Conservation (phyloP, 768 basidiomycete species). For the Scleroderma bovista region DNA sequence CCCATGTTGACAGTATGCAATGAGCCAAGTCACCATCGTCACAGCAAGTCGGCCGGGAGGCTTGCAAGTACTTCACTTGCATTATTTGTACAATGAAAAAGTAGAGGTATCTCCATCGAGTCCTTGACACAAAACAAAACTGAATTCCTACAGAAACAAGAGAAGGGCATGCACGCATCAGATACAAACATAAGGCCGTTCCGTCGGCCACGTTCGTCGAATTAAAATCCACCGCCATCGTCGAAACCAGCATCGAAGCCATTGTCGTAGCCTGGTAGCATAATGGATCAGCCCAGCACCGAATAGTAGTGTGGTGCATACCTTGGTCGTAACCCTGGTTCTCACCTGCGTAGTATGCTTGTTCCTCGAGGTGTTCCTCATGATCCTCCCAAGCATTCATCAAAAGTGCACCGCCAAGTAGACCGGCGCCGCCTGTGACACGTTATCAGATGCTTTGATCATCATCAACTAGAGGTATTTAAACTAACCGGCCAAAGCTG, state of each 20-base stretch:
- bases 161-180: too few relatives aligned
- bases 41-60: too few relatives aligned
- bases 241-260: conserved; percentile 10
- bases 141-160: neutral
- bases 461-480: neutral
- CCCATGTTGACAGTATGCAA: neutral
- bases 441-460: neutral
- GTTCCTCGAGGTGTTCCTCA: conserved; percentile 26
- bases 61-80: too few relatives aligned
- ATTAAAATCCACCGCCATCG: conserved; percentile 9
- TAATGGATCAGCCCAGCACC: neutral
- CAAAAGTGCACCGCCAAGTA: conserved; percentile 59
- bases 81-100: too few relatives aligned
- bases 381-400: conserved; percentile 45
- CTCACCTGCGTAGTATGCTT: conserved; percentile 33
- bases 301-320: too few relatives aligned
- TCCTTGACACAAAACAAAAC: too few relatives aligned
- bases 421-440: conserved; percentile 49
- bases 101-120: too few relatives aligned
- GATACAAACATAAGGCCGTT: neutral
- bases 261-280: conserved; percentile 25
- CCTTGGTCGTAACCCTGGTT: conserved; percentile 9
- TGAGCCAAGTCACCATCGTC: neutral
- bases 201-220: neutral
- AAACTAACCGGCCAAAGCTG: conserved; percentile 40